Evolutionary conservation across 768 basidiomycete species (phyloP), one percentile per base, ranked within the genome.

Genomic region (Gelatoporia subvermispora): DNA sequence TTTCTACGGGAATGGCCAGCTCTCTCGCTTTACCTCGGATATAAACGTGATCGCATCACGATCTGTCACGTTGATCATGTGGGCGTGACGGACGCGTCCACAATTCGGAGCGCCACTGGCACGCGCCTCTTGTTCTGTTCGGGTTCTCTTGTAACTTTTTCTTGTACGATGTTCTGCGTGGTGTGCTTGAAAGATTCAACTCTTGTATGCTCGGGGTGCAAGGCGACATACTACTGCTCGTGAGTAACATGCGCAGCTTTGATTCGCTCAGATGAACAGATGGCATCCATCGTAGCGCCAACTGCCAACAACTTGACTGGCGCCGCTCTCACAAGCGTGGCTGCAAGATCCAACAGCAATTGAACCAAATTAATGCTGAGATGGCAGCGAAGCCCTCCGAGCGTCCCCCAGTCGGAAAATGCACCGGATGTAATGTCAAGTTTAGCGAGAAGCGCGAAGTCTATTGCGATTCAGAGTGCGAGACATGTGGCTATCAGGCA

Each of bases 401-500:
- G 64, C 49, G 50, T n/a, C 53, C 53, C 15, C 53, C 53, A 2
- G 40, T 48, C n/a, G 53, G 53, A 8, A 38, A 51, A 18, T 55
- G 53, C 60, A 69, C 68, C 8, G 68, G 68, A 16, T 71, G 68
- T 48, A 61, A 64, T 24, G 49, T 53, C 3, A 58, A 54, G 47
- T 66, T 60, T 48, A 45, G 45, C 20, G 52, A 56, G 22, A 65
- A 59, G 5, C n/a, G 20, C 8, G 37, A 16, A 21, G 35, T 52
- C 41, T 41, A 54, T 23, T 55, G 54, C 37, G 62, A 63, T n/a
- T 60, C 63, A 31, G 55, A 52, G 11, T 69, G 69, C 51, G 62
- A 65, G 9, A 63, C 65, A 25, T 69, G 69, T 46, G 65, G 65
- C 15, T 70, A 68, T 45, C 57, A 60, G 35, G 61, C 61, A 10